A percentile compares a stretch with the other conserved stretches of the same genome.
Conservation (phyloP, 2,329 filamentous ascomycete genomes). For the Xylariaceae sp. region DNA sequence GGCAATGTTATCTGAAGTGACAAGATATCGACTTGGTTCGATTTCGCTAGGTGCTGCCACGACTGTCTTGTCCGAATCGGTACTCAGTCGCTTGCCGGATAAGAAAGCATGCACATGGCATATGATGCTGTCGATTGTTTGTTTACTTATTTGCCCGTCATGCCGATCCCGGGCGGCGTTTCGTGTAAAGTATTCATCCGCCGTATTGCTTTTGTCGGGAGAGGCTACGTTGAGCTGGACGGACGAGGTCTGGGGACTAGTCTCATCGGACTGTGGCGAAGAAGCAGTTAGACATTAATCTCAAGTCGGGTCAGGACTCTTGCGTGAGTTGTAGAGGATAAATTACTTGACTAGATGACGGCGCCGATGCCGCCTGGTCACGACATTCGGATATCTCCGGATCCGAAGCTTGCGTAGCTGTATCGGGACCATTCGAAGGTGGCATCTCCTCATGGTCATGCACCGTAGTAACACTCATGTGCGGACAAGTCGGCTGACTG, state of each 20-base stretch:
- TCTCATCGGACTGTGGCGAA: slow-evolving; percentile 7
- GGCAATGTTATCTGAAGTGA: slow-evolving; percentile 28
- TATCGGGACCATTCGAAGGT: slow-evolving; percentile 8
- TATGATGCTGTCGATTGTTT: slow-evolving; percentile 25
- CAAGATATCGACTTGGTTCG: slow-evolving; percentile 22
- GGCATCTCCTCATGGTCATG: slow-evolving; percentile 8
- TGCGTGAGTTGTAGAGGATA: slow-evolving; percentile 1
- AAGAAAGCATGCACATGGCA: slow-evolving; percentile 27
- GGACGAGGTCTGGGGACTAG: background rate
- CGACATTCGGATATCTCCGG: slow-evolving; percentile 13
- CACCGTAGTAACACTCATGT: slow-evolving; percentile 18
- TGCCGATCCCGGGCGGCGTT: background rate
- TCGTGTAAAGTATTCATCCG: background rate
- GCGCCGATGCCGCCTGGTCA: background rate
- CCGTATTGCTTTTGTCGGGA: background rate
- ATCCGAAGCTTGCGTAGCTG: slow-evolving; percentile 10
- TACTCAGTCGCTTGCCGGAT: slow-evolving; percentile 20
- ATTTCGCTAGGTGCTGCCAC: slow-evolving; percentile 4
- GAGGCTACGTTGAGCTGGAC: background rate
- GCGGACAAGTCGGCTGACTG: slow-evolving; percentile 22
- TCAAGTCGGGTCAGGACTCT: slow-evolving; percentile 10
- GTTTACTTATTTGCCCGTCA: slow-evolving; percentile 11
- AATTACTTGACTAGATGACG: background rate
- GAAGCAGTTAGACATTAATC: slow-evolving; percentile 16
- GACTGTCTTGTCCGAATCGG: slow-evolving; percentile 1